A percentile compares a stretch with the other conserved stretches of the same genome.
Conservation (phyloP, 306 rosid species). For the Vicia sativa region DNA sequence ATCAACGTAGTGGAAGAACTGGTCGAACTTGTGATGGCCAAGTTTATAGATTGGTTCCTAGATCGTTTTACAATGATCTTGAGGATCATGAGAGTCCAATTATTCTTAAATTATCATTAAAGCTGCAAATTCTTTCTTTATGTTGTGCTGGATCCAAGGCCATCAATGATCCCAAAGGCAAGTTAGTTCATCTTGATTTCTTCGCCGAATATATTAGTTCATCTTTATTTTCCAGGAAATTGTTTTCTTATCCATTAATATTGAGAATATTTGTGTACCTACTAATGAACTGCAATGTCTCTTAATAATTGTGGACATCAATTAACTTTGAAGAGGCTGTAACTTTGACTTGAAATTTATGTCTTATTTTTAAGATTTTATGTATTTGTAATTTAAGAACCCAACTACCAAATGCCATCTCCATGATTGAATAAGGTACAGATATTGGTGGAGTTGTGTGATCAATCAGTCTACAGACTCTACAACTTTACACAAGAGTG, state of each 20-base stretch:
- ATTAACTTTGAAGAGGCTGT: conserved; percentile 4
- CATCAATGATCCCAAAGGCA: conserved; percentile 83
- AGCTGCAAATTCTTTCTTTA: conserved; percentile 75
- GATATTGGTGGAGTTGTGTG: background rate
- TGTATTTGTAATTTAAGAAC: conserved; percentile 16
- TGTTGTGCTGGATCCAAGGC: conserved; percentile 83
- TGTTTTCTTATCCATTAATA: background rate
- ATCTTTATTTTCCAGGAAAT: background rate
- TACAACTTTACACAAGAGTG: no score
- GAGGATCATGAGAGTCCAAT: conserved; percentile 70
- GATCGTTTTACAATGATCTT: conserved; percentile 61
- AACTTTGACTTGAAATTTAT: conserved; percentile 25
- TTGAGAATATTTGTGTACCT: conserved; percentile 13
- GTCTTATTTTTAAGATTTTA: conserved; percentile 14
- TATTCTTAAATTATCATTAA: conserved; percentile 72
- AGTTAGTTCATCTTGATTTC: conserved; percentile 28
- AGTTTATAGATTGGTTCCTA: conserved; percentile 74
- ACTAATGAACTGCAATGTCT: conserved; percentile 10
- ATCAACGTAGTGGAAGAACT: conserved; percentile 90
- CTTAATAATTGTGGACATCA: background rate
- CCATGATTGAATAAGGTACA: conserved; percentile 9
- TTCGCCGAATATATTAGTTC: conserved; percentile 1
- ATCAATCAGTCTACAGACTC: background rate
- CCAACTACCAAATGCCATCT: conserved; percentile 1
- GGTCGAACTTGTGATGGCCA: conserved; percentile 97